Percentiles rank a stretch among this genome's conserved stretches.
Conservation (phyloP, 2,329 filamentous ascomycete species). For the Capronia epimyces region DNA sequence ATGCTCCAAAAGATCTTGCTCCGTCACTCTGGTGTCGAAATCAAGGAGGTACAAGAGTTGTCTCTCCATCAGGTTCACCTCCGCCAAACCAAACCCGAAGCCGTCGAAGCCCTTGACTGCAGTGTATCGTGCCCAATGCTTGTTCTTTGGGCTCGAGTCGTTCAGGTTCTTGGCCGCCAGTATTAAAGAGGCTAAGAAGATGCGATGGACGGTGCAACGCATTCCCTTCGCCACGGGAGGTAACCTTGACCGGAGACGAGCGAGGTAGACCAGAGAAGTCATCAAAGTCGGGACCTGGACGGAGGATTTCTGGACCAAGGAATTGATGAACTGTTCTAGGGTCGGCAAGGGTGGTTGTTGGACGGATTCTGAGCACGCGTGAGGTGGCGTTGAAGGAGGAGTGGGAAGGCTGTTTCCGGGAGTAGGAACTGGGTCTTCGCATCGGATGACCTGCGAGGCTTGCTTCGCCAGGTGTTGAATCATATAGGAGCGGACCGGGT, state of each 20-base stretch:
- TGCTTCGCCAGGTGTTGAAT: constrained; percentile 44
- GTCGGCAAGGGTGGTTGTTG: constrained; percentile 58
- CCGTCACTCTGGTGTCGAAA: constrained; percentile 83
- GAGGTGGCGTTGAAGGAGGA: constrained; percentile 55
- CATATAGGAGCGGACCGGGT: constrained; percentile 47
- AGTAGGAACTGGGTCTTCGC: constrained; percentile 41
- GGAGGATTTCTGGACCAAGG: constrained; percentile 85
- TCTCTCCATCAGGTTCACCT: constrained; percentile 99
- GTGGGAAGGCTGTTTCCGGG: constrained; percentile 52
- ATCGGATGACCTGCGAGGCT: constrained; percentile 46
- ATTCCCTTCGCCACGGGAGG: constrained; percentile 94
- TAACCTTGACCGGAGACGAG: constrained; percentile 73
- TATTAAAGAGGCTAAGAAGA: constrained; percentile 65
- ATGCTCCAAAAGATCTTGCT: constrained; percentile 79
- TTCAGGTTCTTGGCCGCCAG: constrained; percentile 94
- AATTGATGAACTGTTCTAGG: constrained; percentile 84
- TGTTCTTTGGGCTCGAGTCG: constrained; percentile 98
- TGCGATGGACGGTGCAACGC: constrained; percentile 92
- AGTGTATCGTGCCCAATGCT: constrained; percentile 97
- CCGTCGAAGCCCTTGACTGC: constrained; percentile 64
- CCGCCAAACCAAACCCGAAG: constrained; percentile 88
- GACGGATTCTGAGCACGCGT: constrained; percentile 37
- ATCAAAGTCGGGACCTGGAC: constrained; percentile 96
- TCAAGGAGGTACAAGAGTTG: constrained; percentile 91
- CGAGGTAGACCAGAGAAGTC: constrained; percentile 92